A percentile compares a stretch with the other conserved stretches of the same genome.
Conservation (phyloP, 2,329 filamentous ascomycete genomes). For the Ophiocordyceps sinensis region DNA sequence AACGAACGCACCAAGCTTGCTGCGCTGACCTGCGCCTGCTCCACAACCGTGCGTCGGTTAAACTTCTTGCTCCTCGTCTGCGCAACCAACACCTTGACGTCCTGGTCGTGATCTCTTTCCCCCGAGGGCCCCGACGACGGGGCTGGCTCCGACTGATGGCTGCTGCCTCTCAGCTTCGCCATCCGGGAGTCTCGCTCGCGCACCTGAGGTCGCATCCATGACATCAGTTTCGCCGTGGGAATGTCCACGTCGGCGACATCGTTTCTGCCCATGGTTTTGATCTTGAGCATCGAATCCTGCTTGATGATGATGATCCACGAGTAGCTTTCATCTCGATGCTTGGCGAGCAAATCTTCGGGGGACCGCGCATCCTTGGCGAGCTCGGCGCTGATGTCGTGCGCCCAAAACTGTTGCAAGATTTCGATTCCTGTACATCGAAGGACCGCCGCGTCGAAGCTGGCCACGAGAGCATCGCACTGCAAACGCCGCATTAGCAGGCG, state of each 20-base stretch:
- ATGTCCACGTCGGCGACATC: slow-evolving; percentile 66
- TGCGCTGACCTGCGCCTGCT: slow-evolving; percentile 51
- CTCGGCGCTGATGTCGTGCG: slow-evolving; percentile 75
- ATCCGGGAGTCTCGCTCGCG: slow-evolving; percentile 58
- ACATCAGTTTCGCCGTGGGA: slow-evolving; percentile 54
- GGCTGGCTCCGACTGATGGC: slow-evolving; percentile 14
- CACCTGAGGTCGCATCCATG: slow-evolving; percentile 69
- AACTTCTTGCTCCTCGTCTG: slow-evolving; percentile 82
- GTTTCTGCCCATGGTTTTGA: slow-evolving; percentile 63
- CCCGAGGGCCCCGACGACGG: slow-evolving; percentile 7
- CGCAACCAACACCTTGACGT: slow-evolving; percentile 73
- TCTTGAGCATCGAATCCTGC: slow-evolving; percentile 59
- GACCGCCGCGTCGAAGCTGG: slow-evolving; percentile 67
- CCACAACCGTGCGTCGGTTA: slow-evolving; percentile 74
- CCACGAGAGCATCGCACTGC: slow-evolving; percentile 77
- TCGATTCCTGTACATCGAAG: slow-evolving; percentile 65
- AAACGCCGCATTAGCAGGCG: background rate
- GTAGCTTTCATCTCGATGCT: slow-evolving; percentile 63
- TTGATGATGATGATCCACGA: slow-evolving; percentile 86
- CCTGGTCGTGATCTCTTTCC: slow-evolving; percentile 38
- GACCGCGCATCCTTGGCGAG: slow-evolving; percentile 67
- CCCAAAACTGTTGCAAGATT: slow-evolving; percentile 67
- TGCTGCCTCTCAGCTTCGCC: slow-evolving; percentile 23
- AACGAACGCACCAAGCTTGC: slow-evolving; percentile 55
- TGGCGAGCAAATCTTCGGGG: slow-evolving; percentile 63